Evolutionary conservation across 2,329 filamentous ascomycete genomes (phyloP).

Genomic region (Fusarium sp.): DNA sequence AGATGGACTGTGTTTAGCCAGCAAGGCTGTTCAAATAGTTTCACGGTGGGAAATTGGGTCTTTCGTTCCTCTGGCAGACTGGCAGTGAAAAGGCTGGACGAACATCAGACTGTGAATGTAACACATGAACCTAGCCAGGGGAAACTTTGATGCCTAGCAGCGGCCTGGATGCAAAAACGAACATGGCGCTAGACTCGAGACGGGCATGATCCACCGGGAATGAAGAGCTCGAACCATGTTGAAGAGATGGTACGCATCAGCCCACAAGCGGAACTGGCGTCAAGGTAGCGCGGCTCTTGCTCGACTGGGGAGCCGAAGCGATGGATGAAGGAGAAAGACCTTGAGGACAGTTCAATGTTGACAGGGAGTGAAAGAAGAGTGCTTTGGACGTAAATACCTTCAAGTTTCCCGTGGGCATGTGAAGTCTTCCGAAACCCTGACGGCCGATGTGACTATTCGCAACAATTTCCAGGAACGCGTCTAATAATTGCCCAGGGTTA

Average conservation of each 20-base stretch:
- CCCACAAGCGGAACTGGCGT: slow-evolving; percentile 27
- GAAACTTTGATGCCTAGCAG: slow-evolving; percentile 19
- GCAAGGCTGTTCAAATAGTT: slow-evolving; percentile 5
- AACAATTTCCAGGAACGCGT: slow-evolving; percentile 26
- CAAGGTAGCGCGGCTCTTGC: slow-evolving; percentile 2
- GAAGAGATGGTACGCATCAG: slow-evolving; percentile 29
- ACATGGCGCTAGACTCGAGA: slow-evolving; percentile 24
- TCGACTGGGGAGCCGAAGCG: slow-evolving; percentile 1
- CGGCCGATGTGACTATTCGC: slow-evolving; percentile 23
- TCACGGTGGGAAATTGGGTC: slow-evolving; percentile 13
- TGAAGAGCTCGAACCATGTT: slow-evolving; percentile 35
- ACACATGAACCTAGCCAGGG: slow-evolving; percentile 8
- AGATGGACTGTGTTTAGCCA: slow-evolving; percentile 19
- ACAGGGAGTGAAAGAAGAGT: not conserved
- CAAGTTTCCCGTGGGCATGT: slow-evolving; percentile 2
- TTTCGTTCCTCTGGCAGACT: not conserved
- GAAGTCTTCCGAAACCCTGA: slow-evolving; percentile 7
- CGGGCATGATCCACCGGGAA: slow-evolving; percentile 26
- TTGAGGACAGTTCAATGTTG: not conserved
- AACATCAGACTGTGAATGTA: not conserved
- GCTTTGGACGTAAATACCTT: slow-evolving; percentile 13
- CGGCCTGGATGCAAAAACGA: slow-evolving; percentile 9
- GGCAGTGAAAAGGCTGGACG: not conserved
- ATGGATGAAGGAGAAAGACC: not conserved
- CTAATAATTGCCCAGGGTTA: slow-evolving; percentile 27